Conservation (phyloP, 331 rosid species). For the Dryas integrifolia region DNA sequence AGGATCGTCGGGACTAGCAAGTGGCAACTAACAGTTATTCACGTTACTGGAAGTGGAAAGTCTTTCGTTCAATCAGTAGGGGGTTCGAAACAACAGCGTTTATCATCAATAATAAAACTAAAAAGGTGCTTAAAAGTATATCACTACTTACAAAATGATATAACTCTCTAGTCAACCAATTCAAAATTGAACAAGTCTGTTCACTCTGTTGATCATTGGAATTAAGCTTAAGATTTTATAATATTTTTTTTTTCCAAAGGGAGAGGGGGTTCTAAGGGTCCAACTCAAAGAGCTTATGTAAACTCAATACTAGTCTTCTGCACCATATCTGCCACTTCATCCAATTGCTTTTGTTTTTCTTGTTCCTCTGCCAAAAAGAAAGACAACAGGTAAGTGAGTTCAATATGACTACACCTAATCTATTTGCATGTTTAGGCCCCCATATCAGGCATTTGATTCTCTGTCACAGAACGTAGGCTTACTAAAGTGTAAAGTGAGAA, state of each 20-base stretch:
- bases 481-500: background rate
- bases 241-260: no score
- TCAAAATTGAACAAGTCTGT: no score
- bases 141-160: background rate
- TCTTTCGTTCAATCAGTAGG: no score
- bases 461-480: background rate
- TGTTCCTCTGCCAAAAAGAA: slow-evolving; percentile 58
- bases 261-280: no score
- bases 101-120: no score
- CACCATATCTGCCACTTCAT: slow-evolving; percentile 54
- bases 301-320: slow-evolving; percentile 32
- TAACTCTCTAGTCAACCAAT: background rate
- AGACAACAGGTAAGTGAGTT: background rate
- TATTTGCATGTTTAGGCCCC: background rate
- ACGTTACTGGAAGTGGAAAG: no score
- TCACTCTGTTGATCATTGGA: no score
- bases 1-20: no score
- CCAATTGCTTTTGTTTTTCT: slow-evolving; percentile 63
- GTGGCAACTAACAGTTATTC: no score
- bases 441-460: background rate
- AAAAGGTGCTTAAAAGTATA: background rate
- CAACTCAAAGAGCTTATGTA: no score
- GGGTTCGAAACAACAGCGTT: no score
- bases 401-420: slow-evolving; percentile 3
- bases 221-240: no score